These are phyloP conservation scores for Grosmannia huntii DNA, from an alignment of 2,329 filamentous ascomycete species.

Conservation along the genomic window DNA sequence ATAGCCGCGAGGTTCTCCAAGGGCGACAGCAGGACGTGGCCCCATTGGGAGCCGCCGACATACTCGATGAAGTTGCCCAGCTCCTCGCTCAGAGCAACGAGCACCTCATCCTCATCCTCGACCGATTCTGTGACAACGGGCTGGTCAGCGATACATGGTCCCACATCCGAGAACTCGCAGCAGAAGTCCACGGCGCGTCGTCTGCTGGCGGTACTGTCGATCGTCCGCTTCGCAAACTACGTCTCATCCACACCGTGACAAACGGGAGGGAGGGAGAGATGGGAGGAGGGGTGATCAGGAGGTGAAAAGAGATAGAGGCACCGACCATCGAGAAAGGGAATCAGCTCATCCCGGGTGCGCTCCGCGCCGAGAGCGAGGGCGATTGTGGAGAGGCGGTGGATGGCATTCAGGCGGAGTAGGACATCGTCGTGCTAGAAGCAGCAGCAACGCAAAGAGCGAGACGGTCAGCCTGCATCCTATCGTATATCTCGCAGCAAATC, in stretches of 20 bases:
- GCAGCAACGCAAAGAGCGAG: constrained; percentile 6
- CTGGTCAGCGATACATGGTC: background rate
- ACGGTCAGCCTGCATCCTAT: constrained; percentile 2
- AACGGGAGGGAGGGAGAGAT: background rate
- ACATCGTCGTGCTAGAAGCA: constrained; percentile 86
- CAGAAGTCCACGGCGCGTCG: background rate
- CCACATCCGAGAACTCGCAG: background rate
- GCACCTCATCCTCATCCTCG: constrained; percentile 96
- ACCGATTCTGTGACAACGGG: constrained; percentile 62
- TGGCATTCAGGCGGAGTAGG: constrained; percentile 92
- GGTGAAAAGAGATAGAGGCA: constrained; percentile 11
- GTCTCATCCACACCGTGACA: background rate
- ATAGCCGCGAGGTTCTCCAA: constrained; percentile 97
- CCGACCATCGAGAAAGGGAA: constrained; percentile 97
- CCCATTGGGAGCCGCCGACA: constrained; percentile 85
- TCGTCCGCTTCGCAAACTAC: background rate
- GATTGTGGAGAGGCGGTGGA: constrained; percentile 95
- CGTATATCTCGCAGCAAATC: constrained; percentile 4
- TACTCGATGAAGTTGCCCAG: constrained; percentile 95
- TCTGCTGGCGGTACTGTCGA: background rate
- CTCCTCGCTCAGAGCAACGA: constrained; percentile 94
- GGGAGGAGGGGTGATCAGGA: background rate
- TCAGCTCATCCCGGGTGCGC: constrained; percentile 94
- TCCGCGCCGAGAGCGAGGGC: constrained; percentile 90
- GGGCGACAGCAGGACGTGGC: constrained; percentile 90